These are phyloP conservation scores for Silene conica DNA, from an alignment of 148 eudicot species.

Conservation along the genomic window DNA sequence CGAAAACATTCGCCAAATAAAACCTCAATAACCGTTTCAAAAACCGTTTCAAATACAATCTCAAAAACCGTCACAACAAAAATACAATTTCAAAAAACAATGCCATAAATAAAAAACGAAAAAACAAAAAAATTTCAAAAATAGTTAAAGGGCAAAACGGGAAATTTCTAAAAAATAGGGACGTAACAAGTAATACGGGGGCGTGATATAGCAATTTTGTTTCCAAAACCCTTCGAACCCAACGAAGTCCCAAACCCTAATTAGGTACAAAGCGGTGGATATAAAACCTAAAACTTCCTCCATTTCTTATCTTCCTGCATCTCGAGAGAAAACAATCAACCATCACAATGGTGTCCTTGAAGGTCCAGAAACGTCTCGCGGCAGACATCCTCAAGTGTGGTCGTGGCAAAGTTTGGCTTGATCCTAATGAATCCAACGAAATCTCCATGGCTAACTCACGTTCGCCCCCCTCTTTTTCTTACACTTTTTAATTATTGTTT, in stretches of 20 bases:
- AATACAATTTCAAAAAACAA: too few species aligned
- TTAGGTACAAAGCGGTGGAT: neutral
- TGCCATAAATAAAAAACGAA: too few species aligned
- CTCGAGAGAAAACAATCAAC: neutral
- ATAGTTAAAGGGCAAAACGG: too few species aligned
- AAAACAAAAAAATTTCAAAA: too few species aligned
- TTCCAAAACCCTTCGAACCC: neutral
- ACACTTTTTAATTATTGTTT: neutral
- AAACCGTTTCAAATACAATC: too few species aligned
- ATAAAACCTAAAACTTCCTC: neutral
- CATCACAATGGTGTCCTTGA: constrained; percentile 59
- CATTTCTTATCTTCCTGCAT: constrained; percentile 10
- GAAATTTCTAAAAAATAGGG: too few species aligned
- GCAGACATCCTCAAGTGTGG: constrained; percentile 73
- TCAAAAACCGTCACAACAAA: too few species aligned
- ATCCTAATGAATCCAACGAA: constrained; percentile 74
- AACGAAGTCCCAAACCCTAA: neutral
- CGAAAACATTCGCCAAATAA: too few species aligned
- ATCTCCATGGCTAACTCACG: constrained; percentile 94
- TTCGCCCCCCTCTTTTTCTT: constrained; percentile 19
- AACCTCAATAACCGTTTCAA: too few species aligned
- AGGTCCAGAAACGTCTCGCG: constrained; percentile 81
- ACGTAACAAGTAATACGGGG: too few species aligned
- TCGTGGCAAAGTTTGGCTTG: constrained; percentile 75
- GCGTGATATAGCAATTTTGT: too few species aligned